These are phyloP conservation scores for Rhytidhysteron rufulum DNA, from an alignment of 2,329 filamentous ascomycete genomes.

Conservation along the genomic window DNA sequence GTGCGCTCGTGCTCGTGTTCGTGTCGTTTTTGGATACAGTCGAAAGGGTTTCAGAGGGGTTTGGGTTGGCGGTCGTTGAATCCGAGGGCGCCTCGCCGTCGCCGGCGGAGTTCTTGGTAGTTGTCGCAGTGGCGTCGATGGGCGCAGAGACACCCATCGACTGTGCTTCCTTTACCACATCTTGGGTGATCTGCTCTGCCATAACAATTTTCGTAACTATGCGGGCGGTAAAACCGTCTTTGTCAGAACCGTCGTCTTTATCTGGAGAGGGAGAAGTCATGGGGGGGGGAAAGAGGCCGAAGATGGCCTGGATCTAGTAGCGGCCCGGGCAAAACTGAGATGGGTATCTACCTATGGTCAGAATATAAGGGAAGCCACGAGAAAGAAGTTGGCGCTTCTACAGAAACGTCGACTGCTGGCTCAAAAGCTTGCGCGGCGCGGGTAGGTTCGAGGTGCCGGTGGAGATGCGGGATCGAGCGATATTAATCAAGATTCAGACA, in stretches of 20 bases:
- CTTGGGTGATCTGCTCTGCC: conserved; percentile 66
- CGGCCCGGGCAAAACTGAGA: conserved; percentile 9
- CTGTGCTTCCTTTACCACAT: conserved; percentile 69
- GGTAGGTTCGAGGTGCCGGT: too few relatives aligned
- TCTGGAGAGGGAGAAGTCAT: conserved; percentile 11
- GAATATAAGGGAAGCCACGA: conserved; percentile 36
- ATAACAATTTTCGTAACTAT: conserved; percentile 61
- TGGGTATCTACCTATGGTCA: conserved; percentile 37
- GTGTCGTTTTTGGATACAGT: conserved; percentile 27
- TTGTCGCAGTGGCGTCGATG: conserved; percentile 64
- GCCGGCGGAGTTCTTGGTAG: conserved; percentile 53
- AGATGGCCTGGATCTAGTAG: conserved; percentile 8
- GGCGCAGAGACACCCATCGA: conserved; percentile 61
- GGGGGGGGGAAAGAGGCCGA: conserved; percentile 8
- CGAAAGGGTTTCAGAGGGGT: conserved; percentile 31
- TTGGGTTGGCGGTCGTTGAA: conserved; percentile 27
- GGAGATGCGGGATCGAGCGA: conserved; percentile 27
- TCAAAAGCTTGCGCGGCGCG: conserved; percentile 28
- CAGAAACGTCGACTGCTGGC: conserved; percentile 32
- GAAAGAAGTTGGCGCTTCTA: conserved; percentile 37
- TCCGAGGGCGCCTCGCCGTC: conserved; percentile 40
- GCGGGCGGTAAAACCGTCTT: conserved; percentile 18
- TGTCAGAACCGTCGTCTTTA: conserved; percentile 33
- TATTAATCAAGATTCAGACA: too few relatives aligned
- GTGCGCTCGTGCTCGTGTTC: conserved; percentile 17